Conservation (phyloP, 73 alveolate species). For the Diophrys sp. region DNA sequence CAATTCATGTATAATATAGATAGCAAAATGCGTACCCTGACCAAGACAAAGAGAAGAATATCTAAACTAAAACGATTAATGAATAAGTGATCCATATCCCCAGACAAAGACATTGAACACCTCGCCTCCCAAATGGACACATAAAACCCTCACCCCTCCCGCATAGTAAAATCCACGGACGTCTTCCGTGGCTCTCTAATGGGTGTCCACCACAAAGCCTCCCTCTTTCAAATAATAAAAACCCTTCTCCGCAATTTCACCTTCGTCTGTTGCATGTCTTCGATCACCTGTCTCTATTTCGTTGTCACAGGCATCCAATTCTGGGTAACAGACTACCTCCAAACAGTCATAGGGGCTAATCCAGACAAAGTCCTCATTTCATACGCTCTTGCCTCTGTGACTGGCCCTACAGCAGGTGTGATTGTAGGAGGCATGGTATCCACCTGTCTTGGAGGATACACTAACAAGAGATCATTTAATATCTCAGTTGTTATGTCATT, state of each 20-base stretch:
- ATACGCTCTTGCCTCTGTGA: constrained; percentile 69
- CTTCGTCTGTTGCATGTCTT: not conserved
- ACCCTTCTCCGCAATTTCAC: not conserved
- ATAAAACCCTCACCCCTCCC: not conserved
- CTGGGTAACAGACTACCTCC: constrained; percentile 93
- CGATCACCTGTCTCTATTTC: constrained; percentile 50
- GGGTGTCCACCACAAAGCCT: not conserved
- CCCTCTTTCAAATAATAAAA: not conserved
- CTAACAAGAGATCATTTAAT: constrained; percentile 53
- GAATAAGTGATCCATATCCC: too few species aligned
- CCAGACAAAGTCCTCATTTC: constrained; percentile 58
- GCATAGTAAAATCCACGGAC: not conserved
- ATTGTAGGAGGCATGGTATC: constrained; percentile 85
- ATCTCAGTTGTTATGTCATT: constrained; percentile 62
- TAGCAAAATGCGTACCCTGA: too few species aligned
- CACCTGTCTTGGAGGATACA: constrained; percentile 87
- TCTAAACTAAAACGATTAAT: too few species aligned
- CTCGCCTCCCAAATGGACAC: too few species aligned
- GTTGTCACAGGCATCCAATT: constrained; percentile 93
- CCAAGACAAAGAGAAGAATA: too few species aligned
- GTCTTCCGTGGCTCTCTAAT: not conserved
- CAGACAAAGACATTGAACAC: too few species aligned
- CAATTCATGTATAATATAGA: too few species aligned
- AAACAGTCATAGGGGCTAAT: constrained; percentile 63
- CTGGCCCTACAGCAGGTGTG: constrained; percentile 92